Evolutionary conservation across 1,284 basidiomycete genomes (phyloP), one percentile per base, ranked within the genome.

Genomic region (Anthracocystis panici-leucophaei): DNA sequence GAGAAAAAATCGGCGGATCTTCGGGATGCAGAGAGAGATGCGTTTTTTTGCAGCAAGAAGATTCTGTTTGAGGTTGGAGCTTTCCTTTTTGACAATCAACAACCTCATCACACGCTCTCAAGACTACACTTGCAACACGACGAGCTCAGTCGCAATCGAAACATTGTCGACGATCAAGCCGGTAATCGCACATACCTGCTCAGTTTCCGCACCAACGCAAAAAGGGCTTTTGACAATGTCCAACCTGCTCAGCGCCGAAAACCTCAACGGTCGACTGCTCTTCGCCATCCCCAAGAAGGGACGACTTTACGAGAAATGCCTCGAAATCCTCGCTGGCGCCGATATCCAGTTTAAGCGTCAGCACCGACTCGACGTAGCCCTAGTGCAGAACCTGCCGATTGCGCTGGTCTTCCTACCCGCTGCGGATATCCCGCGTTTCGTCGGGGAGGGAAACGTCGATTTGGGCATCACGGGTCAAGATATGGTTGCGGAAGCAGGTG

Each of bases 261-360:
- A 74, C 65, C 71, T 82, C 89, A 59, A 88, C 88, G 91, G 90
- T 51, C 90, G 95, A 52, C 84, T 97, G 64, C 88, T 99, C 35
- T 96, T 99, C 82, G 96, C 96, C 7, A 93, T 99, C 79, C 96
- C 96, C 1, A 99, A 99, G 88, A 99, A 99, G 90, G 96, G 81
- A 0, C 89, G 96, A 76, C 88, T 99, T 69, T 90, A 97, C 84
- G 95, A 98, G 67, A 97, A 95, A 87, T 96, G 94, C 78, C 78
- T 97, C 44, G 90, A 92, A 82, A 87, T 99, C 12, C 88, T 99
- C 5, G 54, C 73, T 10, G 83, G 95, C 63, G 95, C 96, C 66
- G 96, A 99, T 86, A 94, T 99, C 79, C 93, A 97, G 85, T 99
- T 97, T 86, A 92, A 93, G 82, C 89, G 94, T 81, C 91, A 92